A percentile compares a stretch with the other conserved stretches of the same genome.
phyloP scores from a whole-genome alignment of 2,329 filamentous ascomycete species.

The Phaeophleospora eucalypticola region DNA sequence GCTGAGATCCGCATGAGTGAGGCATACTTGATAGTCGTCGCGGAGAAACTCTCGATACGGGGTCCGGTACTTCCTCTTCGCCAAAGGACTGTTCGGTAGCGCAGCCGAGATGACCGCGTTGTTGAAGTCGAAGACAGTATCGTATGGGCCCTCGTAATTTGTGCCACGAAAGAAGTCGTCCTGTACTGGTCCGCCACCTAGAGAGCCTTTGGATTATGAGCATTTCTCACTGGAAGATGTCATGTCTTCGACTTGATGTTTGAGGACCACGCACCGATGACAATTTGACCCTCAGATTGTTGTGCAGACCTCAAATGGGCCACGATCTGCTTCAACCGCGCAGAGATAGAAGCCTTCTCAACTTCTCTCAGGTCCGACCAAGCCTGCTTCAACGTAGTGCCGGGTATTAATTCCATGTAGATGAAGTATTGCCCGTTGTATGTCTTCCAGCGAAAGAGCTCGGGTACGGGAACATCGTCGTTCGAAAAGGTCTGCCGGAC shows the following conservation, averaged over 20 bases:
- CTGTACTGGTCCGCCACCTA: not conserved
- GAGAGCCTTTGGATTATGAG: not conserved
- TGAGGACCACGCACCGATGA: not conserved
- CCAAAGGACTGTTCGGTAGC: not conserved
- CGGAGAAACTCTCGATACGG: slow-evolving; percentile 1
- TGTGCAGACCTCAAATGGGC: not conserved
- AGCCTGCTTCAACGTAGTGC: slow-evolving; percentile 2
- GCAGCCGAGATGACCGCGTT: not conserved
- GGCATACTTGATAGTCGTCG: not conserved
- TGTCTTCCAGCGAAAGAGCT: slow-evolving; percentile 5
- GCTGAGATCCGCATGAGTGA: slow-evolving; percentile 8
- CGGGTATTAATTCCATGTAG: slow-evolving; percentile 6
- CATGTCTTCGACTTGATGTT: not conserved
- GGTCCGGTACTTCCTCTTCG: not conserved
- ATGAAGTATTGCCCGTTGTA: not conserved
- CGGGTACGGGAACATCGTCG: slow-evolving; percentile 4
- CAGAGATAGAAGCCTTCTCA: not conserved
- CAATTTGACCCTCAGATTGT: not conserved
- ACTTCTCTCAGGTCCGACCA: not conserved
- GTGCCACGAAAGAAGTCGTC: not conserved
- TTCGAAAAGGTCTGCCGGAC: not conserved
- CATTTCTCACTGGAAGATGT: no score
- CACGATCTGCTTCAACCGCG: not conserved
- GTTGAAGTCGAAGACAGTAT: not conserved
- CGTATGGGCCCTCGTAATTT: not conserved